A percentile compares a stretch with the other conserved stretches of the same genome.
Conservation (phyloP, 805 yeast species). For the Myxozyma mucilagina region DNA sequence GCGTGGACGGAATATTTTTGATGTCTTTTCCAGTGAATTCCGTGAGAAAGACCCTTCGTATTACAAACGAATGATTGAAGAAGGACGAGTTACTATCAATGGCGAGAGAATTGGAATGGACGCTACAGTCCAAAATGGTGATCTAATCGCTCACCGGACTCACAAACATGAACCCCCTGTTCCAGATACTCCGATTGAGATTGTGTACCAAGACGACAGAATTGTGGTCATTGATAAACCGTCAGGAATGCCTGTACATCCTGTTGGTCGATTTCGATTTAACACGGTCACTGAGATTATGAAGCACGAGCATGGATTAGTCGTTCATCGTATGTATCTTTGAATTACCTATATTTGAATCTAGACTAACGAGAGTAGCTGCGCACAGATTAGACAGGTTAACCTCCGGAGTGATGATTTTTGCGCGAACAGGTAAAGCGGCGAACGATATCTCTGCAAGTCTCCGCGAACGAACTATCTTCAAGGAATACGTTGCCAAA, state of each 20-base stretch:
- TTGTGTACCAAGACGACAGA: constrained; percentile 73
- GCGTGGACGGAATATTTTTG: constrained; percentile 79
- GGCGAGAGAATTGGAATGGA: constrained; percentile 62
- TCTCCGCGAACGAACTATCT: constrained; percentile 65
- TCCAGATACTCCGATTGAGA: constrained; percentile 54
- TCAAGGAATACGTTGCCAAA: constrained; percentile 81
- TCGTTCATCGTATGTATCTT: constrained; percentile 55
- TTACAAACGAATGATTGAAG: constrained; percentile 61
- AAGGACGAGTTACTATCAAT: constrained; percentile 77
- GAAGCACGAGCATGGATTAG: constrained; percentile 64
- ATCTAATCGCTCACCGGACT: constrained; percentile 69
- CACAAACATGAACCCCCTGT: constrained; percentile 94
- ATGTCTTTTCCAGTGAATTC: constrained; percentile 81
- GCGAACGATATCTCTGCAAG: constrained; percentile 76
- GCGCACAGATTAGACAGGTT: constrained; percentile 87
- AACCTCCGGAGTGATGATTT: constrained; percentile 90
- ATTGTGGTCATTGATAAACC: constrained; percentile 89
- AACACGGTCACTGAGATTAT: constrained; percentile 79
- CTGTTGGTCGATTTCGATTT: constrained; percentile 79
- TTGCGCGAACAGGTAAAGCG: constrained; percentile 77
- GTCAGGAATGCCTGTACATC: constrained; percentile 89
- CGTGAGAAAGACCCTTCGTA: constrained; percentile 71
- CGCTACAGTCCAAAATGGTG: constrained; percentile 75
- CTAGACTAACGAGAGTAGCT: constrained; percentile 37
- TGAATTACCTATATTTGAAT: background rate